These are phyloP conservation scores for Candida stauntonica DNA, from an alignment of 805 yeast species.

Conservation along the genomic window DNA sequence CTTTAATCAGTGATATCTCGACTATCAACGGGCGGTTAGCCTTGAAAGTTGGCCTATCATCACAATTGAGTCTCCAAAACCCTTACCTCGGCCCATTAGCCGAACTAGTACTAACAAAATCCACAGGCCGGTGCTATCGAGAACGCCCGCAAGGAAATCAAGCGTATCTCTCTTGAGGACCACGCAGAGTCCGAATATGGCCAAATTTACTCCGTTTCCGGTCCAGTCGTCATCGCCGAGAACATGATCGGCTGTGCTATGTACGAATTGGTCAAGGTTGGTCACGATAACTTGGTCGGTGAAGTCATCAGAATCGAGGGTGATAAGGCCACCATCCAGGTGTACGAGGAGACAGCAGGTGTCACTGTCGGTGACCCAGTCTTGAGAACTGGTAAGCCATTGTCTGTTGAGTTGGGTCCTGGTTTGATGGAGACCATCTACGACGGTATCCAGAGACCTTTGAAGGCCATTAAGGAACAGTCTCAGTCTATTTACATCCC, in stretches of 20 bases:
- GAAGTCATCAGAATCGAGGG: slow-evolving; percentile 96
- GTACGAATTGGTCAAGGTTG: slow-evolving; percentile 98
- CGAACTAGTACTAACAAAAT: slow-evolving; percentile 6
- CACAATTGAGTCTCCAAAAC: not conserved
- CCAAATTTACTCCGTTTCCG: slow-evolving; percentile 89
- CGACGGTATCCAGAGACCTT: slow-evolving; percentile 99
- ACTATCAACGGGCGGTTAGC: too few species aligned
- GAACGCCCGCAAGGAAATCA: slow-evolving; percentile 91
- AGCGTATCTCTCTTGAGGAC: slow-evolving; percentile 77
- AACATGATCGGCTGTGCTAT: slow-evolving; percentile 99
- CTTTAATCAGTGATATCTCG: too few species aligned
- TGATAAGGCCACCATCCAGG: slow-evolving; percentile 98
- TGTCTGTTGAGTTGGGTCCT: slow-evolving; percentile 98
- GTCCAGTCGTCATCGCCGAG: slow-evolving; percentile 97
- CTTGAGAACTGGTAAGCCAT: slow-evolving; percentile 96
- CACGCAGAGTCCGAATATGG: slow-evolving; percentile 78
- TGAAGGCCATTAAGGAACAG: slow-evolving; percentile 82
- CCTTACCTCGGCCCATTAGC: too few species aligned
- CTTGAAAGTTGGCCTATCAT: too few species aligned
- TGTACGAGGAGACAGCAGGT: slow-evolving; percentile 99
- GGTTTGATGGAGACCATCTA: slow-evolving; percentile 99
- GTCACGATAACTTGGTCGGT: slow-evolving; percentile 95
- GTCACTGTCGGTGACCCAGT: slow-evolving; percentile 99
- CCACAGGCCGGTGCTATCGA: slow-evolving; percentile 89
- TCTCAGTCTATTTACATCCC: slow-evolving; percentile 96